These are phyloP conservation scores for Flaveria brownii DNA, from an alignment of 129 eudicot genomes.

Conservation along the genomic window DNA sequence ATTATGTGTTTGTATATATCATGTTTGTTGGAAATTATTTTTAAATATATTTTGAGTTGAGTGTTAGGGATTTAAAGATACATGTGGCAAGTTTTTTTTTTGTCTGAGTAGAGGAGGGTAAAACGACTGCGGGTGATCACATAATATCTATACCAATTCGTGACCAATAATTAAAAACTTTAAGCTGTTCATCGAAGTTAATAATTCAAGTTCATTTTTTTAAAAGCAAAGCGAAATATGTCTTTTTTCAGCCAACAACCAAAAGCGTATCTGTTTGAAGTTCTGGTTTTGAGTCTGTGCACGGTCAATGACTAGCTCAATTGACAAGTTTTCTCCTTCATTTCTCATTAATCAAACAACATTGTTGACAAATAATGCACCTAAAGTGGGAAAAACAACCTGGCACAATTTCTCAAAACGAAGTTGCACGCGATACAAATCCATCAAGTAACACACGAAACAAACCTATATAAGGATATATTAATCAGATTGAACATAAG, in stretches of 20 bases:
- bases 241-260: no score
- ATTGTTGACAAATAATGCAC: conserved; percentile 64
- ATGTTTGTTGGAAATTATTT: not conserved
- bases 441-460: not conserved
- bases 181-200: no score
- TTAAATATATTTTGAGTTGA: no score
- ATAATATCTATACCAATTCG: not conserved
- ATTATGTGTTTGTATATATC: not conserved
- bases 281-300: no score
- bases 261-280: no score
- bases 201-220: no score
- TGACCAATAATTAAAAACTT: not conserved
- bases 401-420: conserved; percentile 8
- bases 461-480: no score
- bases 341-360: conserved; percentile 52
- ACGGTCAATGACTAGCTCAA: conserved; percentile 28
- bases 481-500: no score
- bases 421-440: not conserved
- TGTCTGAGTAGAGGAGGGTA: not conserved
- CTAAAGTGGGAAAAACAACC: conserved; percentile 63
- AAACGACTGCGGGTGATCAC: not conserved
- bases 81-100: not conserved
- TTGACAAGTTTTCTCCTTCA: conserved; percentile 49
- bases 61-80: not conserved
- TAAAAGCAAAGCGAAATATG: no score